Evolutionary conservation across 495 filamentous ascomycete species (phyloP).

Genomic region (Aspergillus haitiensis): DNA sequence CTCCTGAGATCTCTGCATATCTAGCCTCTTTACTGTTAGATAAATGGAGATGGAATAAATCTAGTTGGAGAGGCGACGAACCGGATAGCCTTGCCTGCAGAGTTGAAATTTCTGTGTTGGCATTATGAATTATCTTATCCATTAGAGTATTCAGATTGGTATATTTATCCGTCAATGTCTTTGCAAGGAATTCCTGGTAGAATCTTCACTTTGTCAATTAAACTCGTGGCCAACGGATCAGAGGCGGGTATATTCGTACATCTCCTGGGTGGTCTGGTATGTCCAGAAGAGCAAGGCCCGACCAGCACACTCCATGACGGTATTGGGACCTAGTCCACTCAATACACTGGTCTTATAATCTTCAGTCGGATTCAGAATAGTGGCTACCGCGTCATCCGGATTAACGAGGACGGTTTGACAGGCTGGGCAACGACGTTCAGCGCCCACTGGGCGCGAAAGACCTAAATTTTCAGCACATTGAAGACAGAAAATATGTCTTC

Average conservation of each 20-base stretch:
- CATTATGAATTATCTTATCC: slow-evolving; percentile 78
- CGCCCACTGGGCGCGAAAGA: slow-evolving; percentile 57
- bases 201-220: slow-evolving; percentile 51
- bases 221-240: neutral
- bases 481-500: slow-evolving; percentile 86
- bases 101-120: slow-evolving; percentile 72
- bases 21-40: slow-evolving; percentile 40
- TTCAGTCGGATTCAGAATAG: slow-evolving; percentile 79
- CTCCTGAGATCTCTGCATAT: slow-evolving; percentile 65
- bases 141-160: slow-evolving; percentile 65
- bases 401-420: slow-evolving; percentile 69
- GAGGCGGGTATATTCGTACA: slow-evolving; percentile 51
- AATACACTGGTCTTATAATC: slow-evolving; percentile 93
- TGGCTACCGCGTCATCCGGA: slow-evolving; percentile 75
- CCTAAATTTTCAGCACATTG: slow-evolving; percentile 69
- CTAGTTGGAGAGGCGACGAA: slow-evolving; percentile 25
- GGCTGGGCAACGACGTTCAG: slow-evolving; percentile 72
- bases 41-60: neutral
- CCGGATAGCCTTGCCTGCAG: slow-evolving; percentile 63
- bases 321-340: slow-evolving; percentile 77
- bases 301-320: slow-evolving; percentile 88
- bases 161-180: slow-evolving; percentile 75
- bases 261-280: slow-evolving; percentile 89
- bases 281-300: slow-evolving; percentile 84
- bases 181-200: slow-evolving; percentile 77